A percentile compares a stretch with the other conserved stretches of the same genome.
phyloP scores from a whole-genome alignment of 1,284 basidiomycete species.

The Sparassis latifolia region DNA sequence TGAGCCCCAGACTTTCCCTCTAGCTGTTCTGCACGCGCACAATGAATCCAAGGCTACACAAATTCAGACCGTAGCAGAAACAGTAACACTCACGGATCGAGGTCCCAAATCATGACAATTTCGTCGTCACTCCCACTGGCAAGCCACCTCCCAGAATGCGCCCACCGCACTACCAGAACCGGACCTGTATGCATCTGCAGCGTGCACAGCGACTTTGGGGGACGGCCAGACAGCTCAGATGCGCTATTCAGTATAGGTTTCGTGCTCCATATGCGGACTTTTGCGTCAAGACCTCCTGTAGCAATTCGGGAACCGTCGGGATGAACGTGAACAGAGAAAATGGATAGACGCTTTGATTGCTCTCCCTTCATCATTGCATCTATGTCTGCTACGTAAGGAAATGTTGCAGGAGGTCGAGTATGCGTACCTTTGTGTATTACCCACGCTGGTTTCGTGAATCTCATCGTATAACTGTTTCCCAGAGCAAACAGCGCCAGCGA shows the following conservation, averaged over 20 bases:
- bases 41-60: neutral
- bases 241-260: slow-evolving; percentile 79
- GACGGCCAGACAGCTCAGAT: slow-evolving; percentile 67
- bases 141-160: slow-evolving; percentile 88
- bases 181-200: slow-evolving; percentile 93
- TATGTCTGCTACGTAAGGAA: slow-evolving; percentile 1
- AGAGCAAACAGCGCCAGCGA: neutral
- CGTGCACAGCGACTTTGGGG: slow-evolving; percentile 86
- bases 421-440: slow-evolving; percentile 56
- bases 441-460: slow-evolving; percentile 75
- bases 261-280: slow-evolving; percentile 97
- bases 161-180: slow-evolving; percentile 94
- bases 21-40: slow-evolving; percentile 48
- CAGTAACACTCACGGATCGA: slow-evolving; percentile 73
- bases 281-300: slow-evolving; percentile 92
- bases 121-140: slow-evolving; percentile 96
- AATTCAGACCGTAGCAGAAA: neutral
- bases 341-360: slow-evolving; percentile 68
- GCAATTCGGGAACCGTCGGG: slow-evolving; percentile 95
- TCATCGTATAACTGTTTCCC: slow-evolving; percentile 33
- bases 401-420: neutral
- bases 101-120: slow-evolving; percentile 95
- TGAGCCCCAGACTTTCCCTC: slow-evolving; percentile 86
- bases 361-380: slow-evolving; percentile 24
- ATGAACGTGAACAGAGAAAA: slow-evolving; percentile 91